Base-by-base conservation (phyloP, 192 early-diverging fungal species). In the Gamsiella multidivaricata region DNA sequence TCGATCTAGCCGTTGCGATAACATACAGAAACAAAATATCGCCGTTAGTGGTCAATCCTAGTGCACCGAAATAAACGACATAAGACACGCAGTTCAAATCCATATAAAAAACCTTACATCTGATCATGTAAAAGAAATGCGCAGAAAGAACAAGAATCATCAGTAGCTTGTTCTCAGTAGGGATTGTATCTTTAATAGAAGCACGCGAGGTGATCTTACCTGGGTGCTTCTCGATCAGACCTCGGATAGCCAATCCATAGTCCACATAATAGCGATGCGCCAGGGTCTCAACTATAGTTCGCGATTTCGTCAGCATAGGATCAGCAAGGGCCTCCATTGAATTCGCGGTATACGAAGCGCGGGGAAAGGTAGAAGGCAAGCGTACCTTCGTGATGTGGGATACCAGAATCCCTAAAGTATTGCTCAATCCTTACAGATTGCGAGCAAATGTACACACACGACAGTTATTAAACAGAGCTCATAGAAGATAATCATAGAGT, bases 221-320 rank as follows among this genome's bases (percentile, higher is more conserved):
- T 52, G 70, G 70, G 61, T 94, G 91, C 56, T 92, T 89, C 65
- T 86, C 85, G 10, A 92, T 68, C 3, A 93, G 81, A 14, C 92
- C 92, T 32, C 91, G 84, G 22, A 93, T 80, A 8, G 90, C 87
- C 17, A 93, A 80, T 3, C 93, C 92, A 68, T 93, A 93, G 41
- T 91, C 86, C 14, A 81, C 69, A 69, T 87, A 89, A 65, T 94
- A 93, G 2, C 70, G 64, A n/a, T 80, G 36, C 64, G 90, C 90
- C 10, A 90, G 72, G 22, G 54, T 57, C 17, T 69, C 61, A n/a
- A 83, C 84, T 80, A 62, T n/a, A n/a, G n/a, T n/a, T n/a, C n/a
- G n/a, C n/a, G n/a, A n/a, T n/a, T n/a, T n/a, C n/a, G n/a, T n/a
- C n/a, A n/a, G n/a, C n/a, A n/a, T n/a, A n/a, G n/a, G n/a, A n/a